Percentiles rank a stretch among this genome's conserved stretches.
phyloP scores from a whole-genome alignment of 2,329 filamentous ascomycete species.

The Aspergillus udagawae region DNA sequence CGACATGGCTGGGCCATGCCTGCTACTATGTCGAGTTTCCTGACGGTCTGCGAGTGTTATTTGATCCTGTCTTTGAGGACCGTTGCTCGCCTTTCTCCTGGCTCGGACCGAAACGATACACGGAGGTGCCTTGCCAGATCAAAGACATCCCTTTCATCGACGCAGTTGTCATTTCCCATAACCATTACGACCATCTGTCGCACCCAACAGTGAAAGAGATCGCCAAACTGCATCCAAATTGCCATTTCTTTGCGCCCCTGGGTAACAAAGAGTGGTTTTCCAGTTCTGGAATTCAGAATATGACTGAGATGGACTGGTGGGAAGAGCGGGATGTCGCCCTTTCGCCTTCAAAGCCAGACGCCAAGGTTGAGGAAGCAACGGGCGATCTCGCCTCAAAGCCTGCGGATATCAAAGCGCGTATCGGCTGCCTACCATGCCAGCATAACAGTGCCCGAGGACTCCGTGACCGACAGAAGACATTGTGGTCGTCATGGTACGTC shows the following conservation, averaged over 20 bases:
- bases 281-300: constrained; percentile 64
- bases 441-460: constrained; percentile 68
- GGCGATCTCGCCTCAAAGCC: constrained; percentile 18
- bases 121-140: constrained; percentile 69
- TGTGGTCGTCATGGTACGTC: constrained; percentile 88
- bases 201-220: constrained; percentile 70
- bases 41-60: constrained; percentile 77
- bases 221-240: constrained; percentile 66
- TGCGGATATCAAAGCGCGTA: constrained; percentile 60
- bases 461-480: constrained; percentile 68
- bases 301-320: constrained; percentile 96
- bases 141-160: constrained; percentile 64
- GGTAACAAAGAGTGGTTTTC: constrained; percentile 82
- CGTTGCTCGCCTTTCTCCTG: constrained; percentile 74
- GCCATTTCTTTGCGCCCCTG: constrained; percentile 82
- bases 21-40: constrained; percentile 93
- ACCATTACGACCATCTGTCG: constrained; percentile 89
- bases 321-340: constrained; percentile 72
- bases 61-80: constrained; percentile 89
- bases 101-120: constrained; percentile 72
- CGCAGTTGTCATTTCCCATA: constrained; percentile 73
- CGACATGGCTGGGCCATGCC: constrained; percentile 93
- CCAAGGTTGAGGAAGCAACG: constrained; percentile 24
- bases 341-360: constrained; percentile 32
- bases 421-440: constrained; percentile 80